These are phyloP conservation scores for Rutstroemia sp. DNA, from an alignment of 2,329 filamentous ascomycete species.

Conservation along the genomic window DNA sequence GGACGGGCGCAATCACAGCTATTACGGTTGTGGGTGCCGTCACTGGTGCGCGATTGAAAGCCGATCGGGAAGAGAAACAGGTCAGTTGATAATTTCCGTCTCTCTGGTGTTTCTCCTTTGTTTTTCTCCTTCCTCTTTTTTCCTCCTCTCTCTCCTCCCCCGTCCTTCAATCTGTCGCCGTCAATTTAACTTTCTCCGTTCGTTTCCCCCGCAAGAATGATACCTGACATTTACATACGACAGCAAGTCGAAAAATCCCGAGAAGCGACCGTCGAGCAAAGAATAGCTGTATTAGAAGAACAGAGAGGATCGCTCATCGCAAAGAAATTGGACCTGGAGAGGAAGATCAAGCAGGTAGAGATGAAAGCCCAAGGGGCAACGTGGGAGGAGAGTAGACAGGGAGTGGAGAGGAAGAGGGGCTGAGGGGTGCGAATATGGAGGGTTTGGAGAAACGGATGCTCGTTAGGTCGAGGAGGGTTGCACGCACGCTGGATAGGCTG, in stretches of 20 bases:
- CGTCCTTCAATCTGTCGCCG: too few species aligned
- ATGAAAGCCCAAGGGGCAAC: conserved; percentile 34
- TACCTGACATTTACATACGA: background rate
- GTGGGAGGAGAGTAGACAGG: conserved; percentile 31
- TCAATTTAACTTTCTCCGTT: too few species aligned
- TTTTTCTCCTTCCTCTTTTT: background rate
- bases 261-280: conserved; percentile 45
- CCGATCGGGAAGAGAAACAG: conserved; percentile 41
- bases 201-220: background rate
- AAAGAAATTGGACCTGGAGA: conserved; percentile 46
- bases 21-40: conserved; percentile 50
- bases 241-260: conserved; percentile 39
- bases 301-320: conserved; percentile 41
- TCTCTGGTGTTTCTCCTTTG: too few species aligned
- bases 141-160: background rate
- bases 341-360: conserved; percentile 46
- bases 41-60: conserved; percentile 54
- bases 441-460: background rate
- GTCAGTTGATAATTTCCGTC: conserved; percentile 31
- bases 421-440: too few species aligned
- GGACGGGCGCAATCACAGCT: conserved; percentile 47
- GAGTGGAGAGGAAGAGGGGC: conserved; percentile 25
- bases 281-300: conserved; percentile 45
- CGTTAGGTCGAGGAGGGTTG: background rate
- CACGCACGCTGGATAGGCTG: background rate